A percentile compares a stretch with the other conserved stretches of the same genome.
Conservation (phyloP, 192 early-diverging fungal species). For the Allomyces macrogynus region DNA sequence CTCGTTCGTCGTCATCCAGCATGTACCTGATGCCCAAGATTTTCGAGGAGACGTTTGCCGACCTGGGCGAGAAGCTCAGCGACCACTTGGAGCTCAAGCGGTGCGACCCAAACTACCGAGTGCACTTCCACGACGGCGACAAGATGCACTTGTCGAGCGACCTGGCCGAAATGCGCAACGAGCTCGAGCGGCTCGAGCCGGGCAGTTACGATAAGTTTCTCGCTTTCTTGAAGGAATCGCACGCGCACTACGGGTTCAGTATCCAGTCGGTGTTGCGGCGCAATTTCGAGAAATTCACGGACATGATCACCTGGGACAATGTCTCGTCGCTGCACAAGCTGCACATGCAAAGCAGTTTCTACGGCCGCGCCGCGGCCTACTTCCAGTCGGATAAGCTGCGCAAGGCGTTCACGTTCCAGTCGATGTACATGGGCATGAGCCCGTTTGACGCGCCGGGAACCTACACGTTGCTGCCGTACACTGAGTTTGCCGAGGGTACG, state of each 20-base stretch:
- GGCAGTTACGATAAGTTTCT: slow-evolving; percentile 19
- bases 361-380: slow-evolving; percentile 15
- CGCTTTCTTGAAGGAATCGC: slow-evolving; percentile 14
- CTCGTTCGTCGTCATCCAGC: no score
- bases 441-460: slow-evolving; percentile 37
- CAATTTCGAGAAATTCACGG: slow-evolving; percentile 22
- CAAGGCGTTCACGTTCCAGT: slow-evolving; percentile 36
- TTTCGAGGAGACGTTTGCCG: slow-evolving; percentile 23
- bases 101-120: slow-evolving; percentile 27
- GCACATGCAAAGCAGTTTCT: slow-evolving; percentile 21
- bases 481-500: slow-evolving; percentile 25
- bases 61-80: slow-evolving; percentile 20
- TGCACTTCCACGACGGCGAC: slow-evolving; percentile 30
- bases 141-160: slow-evolving; percentile 22
- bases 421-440: slow-evolving; percentile 46
- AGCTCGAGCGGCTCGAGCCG: slow-evolving; percentile 26
- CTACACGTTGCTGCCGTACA: slow-evolving; percentile 28
- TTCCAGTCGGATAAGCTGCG: slow-evolving; percentile 28
- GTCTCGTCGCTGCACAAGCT: slow-evolving; percentile 15
- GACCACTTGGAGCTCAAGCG: slow-evolving; percentile 23
- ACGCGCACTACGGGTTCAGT: slow-evolving; percentile 26
- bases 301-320: slow-evolving; percentile 18
- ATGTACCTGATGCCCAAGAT: slow-evolving; percentile 29
- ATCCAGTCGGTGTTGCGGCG: slow-evolving; percentile 18
- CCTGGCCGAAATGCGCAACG: slow-evolving; percentile 21